Evolutionary conservation across 495 filamentous ascomycete species (phyloP).

Genomic region (Hypoxylon fuscum): DNA sequence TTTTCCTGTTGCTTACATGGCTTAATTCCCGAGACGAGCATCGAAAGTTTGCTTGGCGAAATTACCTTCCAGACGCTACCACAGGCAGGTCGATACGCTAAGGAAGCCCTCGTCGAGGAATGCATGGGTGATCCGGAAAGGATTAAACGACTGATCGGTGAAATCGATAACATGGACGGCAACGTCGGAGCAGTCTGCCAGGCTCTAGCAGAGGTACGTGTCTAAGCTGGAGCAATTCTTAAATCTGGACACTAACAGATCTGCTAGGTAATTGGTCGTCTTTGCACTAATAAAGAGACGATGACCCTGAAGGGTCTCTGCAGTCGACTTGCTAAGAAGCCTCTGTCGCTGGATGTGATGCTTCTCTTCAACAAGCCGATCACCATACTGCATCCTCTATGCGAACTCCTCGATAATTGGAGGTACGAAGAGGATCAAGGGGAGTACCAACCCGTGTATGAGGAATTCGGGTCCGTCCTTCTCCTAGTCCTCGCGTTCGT

Average conservation of each 20-base stretch:
- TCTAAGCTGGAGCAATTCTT: background rate
- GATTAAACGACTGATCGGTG: constrained; percentile 75
- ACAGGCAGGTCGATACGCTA: constrained; percentile 74
- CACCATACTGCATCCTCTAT: constrained; percentile 82
- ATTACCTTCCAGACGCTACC: constrained; percentile 85
- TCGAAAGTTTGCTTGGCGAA: constrained; percentile 83
- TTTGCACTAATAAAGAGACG: constrained; percentile 86
- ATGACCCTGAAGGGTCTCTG: constrained; percentile 90
- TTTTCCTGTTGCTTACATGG: constrained; percentile 89
- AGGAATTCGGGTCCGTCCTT: constrained; percentile 92
- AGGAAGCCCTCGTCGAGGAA: constrained; percentile 77
- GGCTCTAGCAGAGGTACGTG: constrained; percentile 77
- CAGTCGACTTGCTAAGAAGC: constrained; percentile 78
- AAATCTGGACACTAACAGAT: constrained; percentile 23
- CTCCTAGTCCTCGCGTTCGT: constrained; percentile 83
- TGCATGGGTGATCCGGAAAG: constrained; percentile 76
- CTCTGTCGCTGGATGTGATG: constrained; percentile 82
- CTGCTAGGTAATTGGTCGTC: constrained; percentile 72
- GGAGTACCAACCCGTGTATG: constrained; percentile 95
- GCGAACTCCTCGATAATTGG: constrained; percentile 87
- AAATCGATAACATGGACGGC: constrained; percentile 92
- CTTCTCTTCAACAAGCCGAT: constrained; percentile 82
- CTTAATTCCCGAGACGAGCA: constrained; percentile 78
- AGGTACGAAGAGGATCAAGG: constrained; percentile 92
- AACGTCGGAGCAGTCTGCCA: constrained; percentile 90